Base-by-base conservation (phyloP, 2,329 filamentous ascomycete genomes). In the Didymella arachidicola region DNA sequence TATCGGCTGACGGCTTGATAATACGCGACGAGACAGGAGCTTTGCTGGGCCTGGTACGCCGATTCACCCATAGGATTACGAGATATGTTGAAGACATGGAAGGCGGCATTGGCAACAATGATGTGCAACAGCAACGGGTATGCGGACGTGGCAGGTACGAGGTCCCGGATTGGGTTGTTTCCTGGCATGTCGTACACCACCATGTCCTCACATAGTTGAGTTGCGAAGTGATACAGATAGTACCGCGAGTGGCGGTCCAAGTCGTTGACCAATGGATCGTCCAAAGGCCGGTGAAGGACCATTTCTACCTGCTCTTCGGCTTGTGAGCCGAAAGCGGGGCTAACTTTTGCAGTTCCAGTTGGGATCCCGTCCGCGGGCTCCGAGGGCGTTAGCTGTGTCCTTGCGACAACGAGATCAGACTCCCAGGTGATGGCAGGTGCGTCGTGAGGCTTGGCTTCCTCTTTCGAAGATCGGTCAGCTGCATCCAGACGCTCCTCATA, bases 241-340 rank as follows among this genome's bases (percentile, higher is more conserved):
- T 80, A 80, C 36, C 81, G 76, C 2, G 79, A 78, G 44, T 78
- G 67, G 16, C 63, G 72, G 62, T 81, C 79, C 42, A 87, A 78
- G 62, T 85, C 82, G 63, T 85, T 82, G 56, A 87, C 79, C 44
- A 87, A 64, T 12, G 85, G 85, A 68, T 87, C 85, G 27, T 81
- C 78, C 47, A 86, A 73, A 29, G 78, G 69, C 74, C 69, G 79
- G 8, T 77, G 75, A n/a, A 79, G 65, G 19, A 73, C 70, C 46
- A 72, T 59, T 25, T 61, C 59, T 19, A 53, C 47, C 12, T 65
- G 45, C 42, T 61, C 50, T n/a, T 57, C 39, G 47, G 61, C 46
- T 29, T 55, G 57, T 46, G 43, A 38, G 22, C 42, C 44, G 50
- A 59, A 29, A 43, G 52, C 42, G 43, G 52, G 41, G 25, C 47